phyloP scores from a whole-genome alignment of 2,329 filamentous ascomycete genomes.

The Fusarium agapanthi region DNA sequence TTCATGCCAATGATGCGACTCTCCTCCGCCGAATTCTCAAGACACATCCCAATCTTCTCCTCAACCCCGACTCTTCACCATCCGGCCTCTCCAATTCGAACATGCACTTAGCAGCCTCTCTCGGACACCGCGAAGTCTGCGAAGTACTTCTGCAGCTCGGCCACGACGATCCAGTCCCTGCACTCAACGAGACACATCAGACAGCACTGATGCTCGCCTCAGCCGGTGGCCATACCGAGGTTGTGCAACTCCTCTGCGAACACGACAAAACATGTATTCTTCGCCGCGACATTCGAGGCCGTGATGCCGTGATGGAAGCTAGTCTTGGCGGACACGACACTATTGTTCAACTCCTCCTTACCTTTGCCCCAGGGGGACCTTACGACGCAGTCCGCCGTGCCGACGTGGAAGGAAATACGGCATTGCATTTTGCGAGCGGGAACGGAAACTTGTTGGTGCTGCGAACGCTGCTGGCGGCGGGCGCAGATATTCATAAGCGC shows the following conservation, averaged over 20 bases:
- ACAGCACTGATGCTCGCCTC: constrained; percentile 86
- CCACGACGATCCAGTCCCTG: constrained; percentile 78
- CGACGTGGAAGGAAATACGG: constrained; percentile 83
- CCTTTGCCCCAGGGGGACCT: constrained; percentile 65
- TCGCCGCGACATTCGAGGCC: constrained; percentile 71
- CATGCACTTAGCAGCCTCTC: constrained; percentile 79
- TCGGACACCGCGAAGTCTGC: constrained; percentile 76
- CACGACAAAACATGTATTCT: constrained; percentile 69
- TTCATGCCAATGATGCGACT: constrained; percentile 75
- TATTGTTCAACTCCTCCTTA: constrained; percentile 70
- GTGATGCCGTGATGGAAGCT: constrained; percentile 77
- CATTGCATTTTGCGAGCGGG: constrained; percentile 84
- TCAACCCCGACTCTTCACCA: constrained; percentile 80
- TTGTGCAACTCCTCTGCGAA: constrained; percentile 76
- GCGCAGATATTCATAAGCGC: constrained; percentile 75
- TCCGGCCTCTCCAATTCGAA: constrained; percentile 80
- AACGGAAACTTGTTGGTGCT: constrained; percentile 82
- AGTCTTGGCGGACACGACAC: constrained; percentile 69
- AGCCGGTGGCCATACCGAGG: constrained; percentile 72
- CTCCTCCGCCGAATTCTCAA: constrained; percentile 81
- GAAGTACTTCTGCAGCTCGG: constrained; percentile 75
- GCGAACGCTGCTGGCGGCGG: constrained; percentile 78
- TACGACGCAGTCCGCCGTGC: constrained; percentile 62
- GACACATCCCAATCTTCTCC: constrained; percentile 74
- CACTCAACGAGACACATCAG: constrained; percentile 80